Evolutionary conservation across 345 rosid species (phyloP).

Genomic region (Pelargonium nanum): DNA sequence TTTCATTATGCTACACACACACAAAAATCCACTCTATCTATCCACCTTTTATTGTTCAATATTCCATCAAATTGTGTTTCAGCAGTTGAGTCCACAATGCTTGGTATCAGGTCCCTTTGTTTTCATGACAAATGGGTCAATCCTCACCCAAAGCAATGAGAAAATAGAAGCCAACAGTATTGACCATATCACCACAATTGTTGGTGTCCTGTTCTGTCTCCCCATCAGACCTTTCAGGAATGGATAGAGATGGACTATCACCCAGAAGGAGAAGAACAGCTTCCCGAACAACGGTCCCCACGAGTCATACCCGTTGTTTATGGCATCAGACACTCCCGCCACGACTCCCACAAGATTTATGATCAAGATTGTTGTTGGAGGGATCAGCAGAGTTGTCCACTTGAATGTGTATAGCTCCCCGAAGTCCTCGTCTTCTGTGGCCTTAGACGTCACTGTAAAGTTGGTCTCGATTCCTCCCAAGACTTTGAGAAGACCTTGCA

Average conservation of each 20-base stretch:
- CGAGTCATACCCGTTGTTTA: slow-evolving; percentile 82
- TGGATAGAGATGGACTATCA: slow-evolving; percentile 88
- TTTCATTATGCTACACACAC: slow-evolving; percentile 9
- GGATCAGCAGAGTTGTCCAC: slow-evolving; percentile 89
- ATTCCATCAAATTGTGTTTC: slow-evolving; percentile 13
- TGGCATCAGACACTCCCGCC: slow-evolving; percentile 88
- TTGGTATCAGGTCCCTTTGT: slow-evolving; percentile 85
- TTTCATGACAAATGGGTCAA: slow-evolving; percentile 85
- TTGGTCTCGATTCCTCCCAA: slow-evolving; percentile 88
- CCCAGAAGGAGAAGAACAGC: slow-evolving; percentile 94
- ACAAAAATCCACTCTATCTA: not conserved
- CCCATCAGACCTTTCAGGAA: slow-evolving; percentile 99
- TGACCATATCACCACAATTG: slow-evolving; percentile 95
- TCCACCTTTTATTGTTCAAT: not conserved
- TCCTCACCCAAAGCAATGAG: slow-evolving; percentile 92
- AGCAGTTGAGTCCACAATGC: slow-evolving; percentile 84
- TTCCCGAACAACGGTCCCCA: slow-evolving; percentile 95
- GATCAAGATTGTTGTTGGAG: slow-evolving; percentile 88
- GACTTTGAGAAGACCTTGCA: slow-evolving; percentile 77
- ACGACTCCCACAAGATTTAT: slow-evolving; percentile 91
- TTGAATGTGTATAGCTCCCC: slow-evolving; percentile 83
- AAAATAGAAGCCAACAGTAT: slow-evolving; percentile 85
- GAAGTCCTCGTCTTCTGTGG: slow-evolving; percentile 75
- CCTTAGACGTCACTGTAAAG: slow-evolving; percentile 92
- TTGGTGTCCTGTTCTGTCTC: slow-evolving; percentile 87